Conservation (phyloP, 2,329 filamentous ascomycete genomes). For the Diaporthe eres region DNA sequence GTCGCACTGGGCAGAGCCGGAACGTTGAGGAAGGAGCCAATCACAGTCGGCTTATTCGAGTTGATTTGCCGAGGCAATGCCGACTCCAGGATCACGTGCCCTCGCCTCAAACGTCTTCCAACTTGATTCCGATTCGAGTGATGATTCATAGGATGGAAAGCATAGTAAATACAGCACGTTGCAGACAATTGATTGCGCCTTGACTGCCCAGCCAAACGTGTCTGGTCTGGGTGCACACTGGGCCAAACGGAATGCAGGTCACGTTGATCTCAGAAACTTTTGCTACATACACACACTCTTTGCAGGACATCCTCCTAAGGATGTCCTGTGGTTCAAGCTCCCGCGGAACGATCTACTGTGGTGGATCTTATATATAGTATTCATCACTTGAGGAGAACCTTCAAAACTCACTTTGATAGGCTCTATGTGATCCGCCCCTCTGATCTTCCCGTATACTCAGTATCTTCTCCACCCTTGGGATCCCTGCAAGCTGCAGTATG, state of each 20-base stretch:
- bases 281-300: not conserved
- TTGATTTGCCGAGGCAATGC: conserved; percentile 38
- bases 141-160: conserved; percentile 38
- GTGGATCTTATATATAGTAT: not conserved
- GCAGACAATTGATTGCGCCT: not conserved
- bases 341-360: not conserved
- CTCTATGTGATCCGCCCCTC: not conserved
- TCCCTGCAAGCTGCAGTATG: not conserved
- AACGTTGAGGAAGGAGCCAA: conserved; percentile 51
- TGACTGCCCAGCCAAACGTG: not conserved
- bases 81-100: conserved; percentile 30
- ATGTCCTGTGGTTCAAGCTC: not conserved
- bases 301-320: not conserved
- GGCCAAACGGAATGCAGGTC: not conserved
- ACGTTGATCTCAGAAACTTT: not conserved
- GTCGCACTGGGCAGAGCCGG: conserved; percentile 44
- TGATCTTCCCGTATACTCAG: not conserved
- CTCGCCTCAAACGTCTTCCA: not conserved
- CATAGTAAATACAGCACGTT: not conserved
- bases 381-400: not conserved
- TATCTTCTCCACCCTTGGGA: not conserved
- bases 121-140: not conserved
- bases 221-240: not conserved
- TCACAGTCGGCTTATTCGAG: conserved; percentile 46
- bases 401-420: no score